These are phyloP conservation scores for Calcarisporium arbuscula DNA, from an alignment of 2,329 filamentous ascomycete species.

Conservation along the genomic window DNA sequence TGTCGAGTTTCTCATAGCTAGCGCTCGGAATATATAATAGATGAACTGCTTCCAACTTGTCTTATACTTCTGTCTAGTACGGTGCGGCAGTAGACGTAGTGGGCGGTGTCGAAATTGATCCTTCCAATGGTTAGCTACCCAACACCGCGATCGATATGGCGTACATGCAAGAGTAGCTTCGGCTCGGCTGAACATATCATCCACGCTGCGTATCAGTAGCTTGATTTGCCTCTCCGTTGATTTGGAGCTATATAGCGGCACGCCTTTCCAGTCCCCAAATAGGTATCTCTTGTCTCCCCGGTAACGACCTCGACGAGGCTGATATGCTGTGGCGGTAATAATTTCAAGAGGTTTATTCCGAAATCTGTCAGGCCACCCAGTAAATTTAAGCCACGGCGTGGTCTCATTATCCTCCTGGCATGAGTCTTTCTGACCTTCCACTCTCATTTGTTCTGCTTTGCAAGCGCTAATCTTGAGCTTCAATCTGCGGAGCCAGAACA, in stretches of 20 bases:
- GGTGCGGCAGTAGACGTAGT: not conserved
- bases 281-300: too few species aligned
- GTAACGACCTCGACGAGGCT: too few species aligned
- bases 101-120: not conserved
- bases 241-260: not conserved
- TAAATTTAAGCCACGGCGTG: constrained; percentile 5
- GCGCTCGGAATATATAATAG: not conserved
- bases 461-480: constrained; percentile 1
- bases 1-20: not conserved
- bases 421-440: not conserved
- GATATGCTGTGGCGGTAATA: constrained; percentile 2
- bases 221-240: not conserved
- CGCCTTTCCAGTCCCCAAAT: not conserved
- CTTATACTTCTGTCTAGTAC: not conserved
- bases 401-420: constrained; percentile 5
- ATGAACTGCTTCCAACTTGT: not conserved
- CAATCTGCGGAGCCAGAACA: constrained; percentile 3
- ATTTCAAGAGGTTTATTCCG: constrained; percentile 4
- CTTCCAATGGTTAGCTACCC: not conserved
- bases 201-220: not conserved
- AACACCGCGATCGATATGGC: not conserved
- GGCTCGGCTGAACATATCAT: not conserved
- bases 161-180: not conserved
- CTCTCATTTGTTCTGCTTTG: constrained; percentile 2
- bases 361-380: constrained; percentile 2